Evolutionary conservation across 495 filamentous ascomycete genomes (phyloP).

Genomic region (Daldinia vernicosa): DNA sequence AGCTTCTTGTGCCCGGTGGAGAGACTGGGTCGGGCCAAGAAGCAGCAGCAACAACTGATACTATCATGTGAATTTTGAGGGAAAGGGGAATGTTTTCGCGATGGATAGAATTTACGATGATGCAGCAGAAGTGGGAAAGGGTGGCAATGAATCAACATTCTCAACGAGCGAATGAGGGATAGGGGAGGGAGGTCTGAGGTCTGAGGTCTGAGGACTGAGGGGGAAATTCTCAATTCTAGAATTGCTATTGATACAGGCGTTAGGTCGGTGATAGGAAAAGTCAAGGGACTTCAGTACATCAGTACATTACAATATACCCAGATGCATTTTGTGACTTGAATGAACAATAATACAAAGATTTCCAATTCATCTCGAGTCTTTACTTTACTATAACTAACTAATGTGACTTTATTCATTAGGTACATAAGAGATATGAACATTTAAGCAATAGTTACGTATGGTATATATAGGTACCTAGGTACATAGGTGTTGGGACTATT

Average conservation of each 20-base stretch:
- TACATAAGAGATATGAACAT: not conserved
- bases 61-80: constrained; percentile 16
- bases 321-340: constrained; percentile 38
- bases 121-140: constrained; percentile 1
- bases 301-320: constrained; percentile 40
- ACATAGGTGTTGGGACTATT: not conserved
- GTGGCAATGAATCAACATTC: constrained; percentile 8
- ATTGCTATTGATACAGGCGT: constrained; percentile 37
- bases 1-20: constrained; percentile 76
- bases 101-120: constrained; percentile 13
- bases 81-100: constrained; percentile 2
- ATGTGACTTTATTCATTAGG: not conserved
- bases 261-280: constrained; percentile 39
- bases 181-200: too few species aligned
- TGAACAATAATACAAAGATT: not conserved
- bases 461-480: not conserved
- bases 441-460: not conserved
- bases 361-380: not conserved
- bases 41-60: constrained; percentile 22
- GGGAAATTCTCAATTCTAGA: constrained; percentile 26
- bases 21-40: constrained; percentile 40
- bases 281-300: constrained; percentile 36
- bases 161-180: constrained; percentile 6
- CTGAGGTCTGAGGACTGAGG: too few species aligned
- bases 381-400: not conserved